Evolutionary conservation across 176 grass and related monocot genomes (phyloP), one percentile per base, ranked within the genome.

Genomic region (Oryza nivara): DNA sequence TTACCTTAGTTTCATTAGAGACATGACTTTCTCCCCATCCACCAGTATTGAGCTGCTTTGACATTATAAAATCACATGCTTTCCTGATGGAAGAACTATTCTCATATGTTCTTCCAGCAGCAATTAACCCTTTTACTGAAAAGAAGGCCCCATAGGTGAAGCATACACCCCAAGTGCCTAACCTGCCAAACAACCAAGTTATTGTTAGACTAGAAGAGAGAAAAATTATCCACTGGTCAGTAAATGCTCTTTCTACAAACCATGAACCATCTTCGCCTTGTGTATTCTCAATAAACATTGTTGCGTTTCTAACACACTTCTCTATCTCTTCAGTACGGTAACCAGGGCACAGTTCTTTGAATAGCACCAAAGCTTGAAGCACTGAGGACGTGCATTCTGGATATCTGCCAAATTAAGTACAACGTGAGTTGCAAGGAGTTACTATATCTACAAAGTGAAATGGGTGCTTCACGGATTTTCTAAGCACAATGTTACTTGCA

Each of bases 111-210:
- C 76, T 86, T 68, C 89, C 81, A 15, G 86, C 80, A 41, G 65
- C 65, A 56, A 68, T 69, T 35, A 94, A 71, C 23, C 89, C 89
- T 56, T 80, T 84, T 25, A 94, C 9, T 3, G 67, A 81, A 26
- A 94, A 94, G 63, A 91, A 90, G 36, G 74, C 58, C 8, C 84
- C 92, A 26, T 94, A 91, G 3, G 92, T 91, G 66, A 89, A 94
- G 52, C 89, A 94, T 72, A 94, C 6, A 43, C 83, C 83, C 89
- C 92, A 94, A 16, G 3, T 78, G 12, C 89, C 84, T 76, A 68
- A 79, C 92, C 92, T 94, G 78, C 16, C 68, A 1, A 13, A 63
- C 38, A 38, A 56, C 77, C 9, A 4, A 77, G 32, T 38, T 40
- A 89, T n/a, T 72, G 1, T 20, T 52, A 52, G 28, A 19, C 4